Percentiles rank a stretch among this genome's conserved stretches.
These are phyloP conservation scores for Debaryomycetaceae sp. DNA, from an alignment of 1,139 yeast species.

Conservation along the genomic window DNA sequence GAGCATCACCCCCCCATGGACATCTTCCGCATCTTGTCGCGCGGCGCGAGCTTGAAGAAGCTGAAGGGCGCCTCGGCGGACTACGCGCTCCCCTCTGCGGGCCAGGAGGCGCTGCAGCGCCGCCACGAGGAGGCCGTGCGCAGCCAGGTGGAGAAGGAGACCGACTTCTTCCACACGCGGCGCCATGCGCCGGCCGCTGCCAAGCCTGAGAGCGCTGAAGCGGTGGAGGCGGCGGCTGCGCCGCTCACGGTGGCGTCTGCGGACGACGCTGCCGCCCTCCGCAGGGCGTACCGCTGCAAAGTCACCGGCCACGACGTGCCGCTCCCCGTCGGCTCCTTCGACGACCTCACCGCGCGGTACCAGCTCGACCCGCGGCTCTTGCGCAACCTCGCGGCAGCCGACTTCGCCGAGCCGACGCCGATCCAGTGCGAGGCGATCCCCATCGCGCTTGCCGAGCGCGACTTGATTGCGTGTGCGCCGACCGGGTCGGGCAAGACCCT, in stretches of 20 bases:
- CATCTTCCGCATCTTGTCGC: conserved; percentile 73
- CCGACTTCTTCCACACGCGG: conserved; percentile 67
- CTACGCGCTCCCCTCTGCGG: conserved; percentile 36
- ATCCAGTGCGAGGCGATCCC: conserved; percentile 89
- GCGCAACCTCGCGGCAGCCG: conserved; percentile 60
- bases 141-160: conserved; percentile 52
- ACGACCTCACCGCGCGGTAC: conserved; percentile 68
- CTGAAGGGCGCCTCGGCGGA: conserved; percentile 41
- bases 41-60: conserved; percentile 80
- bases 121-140: conserved; percentile 35
- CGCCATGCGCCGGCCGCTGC: conserved; percentile 23
- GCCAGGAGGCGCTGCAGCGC: conserved; percentile 15
- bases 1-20: too few relatives aligned
- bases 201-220: conserved; percentile 13
- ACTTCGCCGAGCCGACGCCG: conserved; percentile 83
- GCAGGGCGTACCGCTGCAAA: conserved; percentile 56
- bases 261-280: conserved; percentile 53
- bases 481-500: conserved; percentile 93
- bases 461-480: conserved; percentile 85
- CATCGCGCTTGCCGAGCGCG: conserved; percentile 57
- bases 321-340: conserved; percentile 83
- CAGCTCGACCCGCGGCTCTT: conserved; percentile 60
- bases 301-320: conserved; percentile 79
- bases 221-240: conserved; percentile 9
- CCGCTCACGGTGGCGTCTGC: conserved; percentile 47